Evolutionary conservation across 1,139 yeast species (phyloP), one percentile per base, ranked within the genome.

Genomic region (Candida sp.): DNA sequence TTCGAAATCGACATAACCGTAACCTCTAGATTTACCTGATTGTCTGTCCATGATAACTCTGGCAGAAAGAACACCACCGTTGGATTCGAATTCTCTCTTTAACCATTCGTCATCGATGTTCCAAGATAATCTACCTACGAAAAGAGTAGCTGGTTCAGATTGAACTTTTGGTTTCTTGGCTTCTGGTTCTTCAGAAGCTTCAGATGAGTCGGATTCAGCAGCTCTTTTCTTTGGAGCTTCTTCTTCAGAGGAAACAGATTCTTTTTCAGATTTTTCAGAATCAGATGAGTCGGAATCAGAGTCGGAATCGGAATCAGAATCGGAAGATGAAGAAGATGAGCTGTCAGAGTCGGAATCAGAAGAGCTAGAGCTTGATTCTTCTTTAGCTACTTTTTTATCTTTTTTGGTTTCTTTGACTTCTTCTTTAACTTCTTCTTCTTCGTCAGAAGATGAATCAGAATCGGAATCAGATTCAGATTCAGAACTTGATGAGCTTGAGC

Each of bases 81-180:
- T 64, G 51, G 79, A 79, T 64, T 84, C 90, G 66, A 93, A 93
- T 74, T 89, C 97, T 54, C 84, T 75, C 68, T 77, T 77, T 66
- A 93, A 82, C 96, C 96, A 87, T 47, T 83, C 96, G 63, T 90
- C 98, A 61, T 93, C 99, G 60, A 93, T 79, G 71, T 84, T 87
- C 98, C 98, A 93, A 30, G 99, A 90, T 60, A 93, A 82, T 75
- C 98, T 84, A 60, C 99, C 99, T 53, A 90, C 98, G 61, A 93
- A 93, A 55, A 93, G 71, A 51, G 98, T 93, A 48, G 93, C 88
- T 58, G 91, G 87, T 68, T 87, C 87, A 49, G 59, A 63, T 25
- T 57, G 61, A 43, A 55, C 50, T 61, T 65, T 70, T 42, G 64
- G 58, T 57, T 68, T 71, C 61, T 71, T 70, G 45, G 60, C 44